These are phyloP conservation scores for Endotrypanum monterogeii DNA, from an alignment of 208 protist species.

Conservation along the genomic window DNA sequence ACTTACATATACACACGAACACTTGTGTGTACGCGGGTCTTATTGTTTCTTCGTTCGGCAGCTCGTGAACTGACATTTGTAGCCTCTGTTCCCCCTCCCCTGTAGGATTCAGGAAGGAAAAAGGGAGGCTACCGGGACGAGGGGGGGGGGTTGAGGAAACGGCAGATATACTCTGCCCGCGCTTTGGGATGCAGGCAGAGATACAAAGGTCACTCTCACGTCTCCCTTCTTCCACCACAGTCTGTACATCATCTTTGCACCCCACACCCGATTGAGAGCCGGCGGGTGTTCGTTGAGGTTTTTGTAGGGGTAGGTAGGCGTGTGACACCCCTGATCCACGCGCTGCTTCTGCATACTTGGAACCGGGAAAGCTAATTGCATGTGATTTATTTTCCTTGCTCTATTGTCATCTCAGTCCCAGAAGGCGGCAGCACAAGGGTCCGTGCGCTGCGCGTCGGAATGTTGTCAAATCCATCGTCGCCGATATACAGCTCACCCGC, in stretches of 20 bases:
- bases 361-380: neutral
- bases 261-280: neutral
- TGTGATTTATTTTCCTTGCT: neutral
- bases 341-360: neutral
- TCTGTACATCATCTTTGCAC: slow-evolving; percentile 16
- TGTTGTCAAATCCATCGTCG: slow-evolving; percentile 28
- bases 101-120: neutral
- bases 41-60: neutral
- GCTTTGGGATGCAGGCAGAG: neutral
- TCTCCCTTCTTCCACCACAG: neutral
- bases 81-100: neutral
- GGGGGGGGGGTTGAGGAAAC: neutral
- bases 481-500: slow-evolving; percentile 28
- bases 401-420: neutral
- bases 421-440: neutral
- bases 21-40: neutral
- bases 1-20: neutral
- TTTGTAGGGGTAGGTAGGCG: neutral
- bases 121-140: neutral
- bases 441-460: neutral
- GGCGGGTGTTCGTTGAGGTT: neutral
- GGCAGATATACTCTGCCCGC: neutral
- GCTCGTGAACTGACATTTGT: neutral
- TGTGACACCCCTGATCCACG: neutral
- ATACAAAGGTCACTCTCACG: too few species aligned